phyloP scores from a whole-genome alignment of 2,329 filamentous ascomycete genomes.

The Pseudopithomyces chartarum region DNA sequence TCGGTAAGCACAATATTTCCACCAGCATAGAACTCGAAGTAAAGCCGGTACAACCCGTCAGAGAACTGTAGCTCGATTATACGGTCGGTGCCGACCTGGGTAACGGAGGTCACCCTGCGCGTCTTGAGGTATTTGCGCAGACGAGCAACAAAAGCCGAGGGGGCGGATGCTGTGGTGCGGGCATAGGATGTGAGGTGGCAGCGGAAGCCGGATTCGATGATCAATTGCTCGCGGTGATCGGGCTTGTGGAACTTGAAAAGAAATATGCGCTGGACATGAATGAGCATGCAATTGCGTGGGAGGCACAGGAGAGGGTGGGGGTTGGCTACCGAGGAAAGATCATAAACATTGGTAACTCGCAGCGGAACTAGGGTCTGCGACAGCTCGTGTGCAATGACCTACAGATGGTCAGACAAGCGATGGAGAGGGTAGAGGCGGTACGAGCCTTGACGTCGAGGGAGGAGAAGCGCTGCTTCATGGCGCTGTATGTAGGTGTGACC shows the following conservation, averaged over 20 bases:
- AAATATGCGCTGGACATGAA: constrained; percentile 73
- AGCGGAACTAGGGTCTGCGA: constrained; percentile 75
- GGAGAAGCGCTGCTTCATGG: constrained; percentile 80
- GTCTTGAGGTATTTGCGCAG: constrained; percentile 90
- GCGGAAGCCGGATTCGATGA: constrained; percentile 94
- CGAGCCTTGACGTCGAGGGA: constrained; percentile 75
- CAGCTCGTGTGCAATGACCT: constrained; percentile 96
- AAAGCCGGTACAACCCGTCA: constrained; percentile 85
- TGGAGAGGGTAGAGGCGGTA: not conserved
- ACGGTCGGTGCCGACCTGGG: constrained; percentile 89
- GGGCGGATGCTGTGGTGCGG: constrained; percentile 80
- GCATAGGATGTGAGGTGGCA: constrained; percentile 92
- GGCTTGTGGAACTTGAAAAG: constrained; percentile 94
- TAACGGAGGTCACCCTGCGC: constrained; percentile 76
- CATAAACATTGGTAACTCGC: constrained; percentile 91
- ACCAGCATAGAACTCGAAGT: constrained; percentile 93
- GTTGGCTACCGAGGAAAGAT: constrained; percentile 73
- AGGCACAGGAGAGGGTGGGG: not conserved
- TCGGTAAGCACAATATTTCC: constrained; percentile 96
- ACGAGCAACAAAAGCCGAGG: constrained; percentile 82
- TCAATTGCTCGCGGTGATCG: constrained; percentile 82
- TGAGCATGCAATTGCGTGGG: constrained; percentile 5
- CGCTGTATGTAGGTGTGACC: not conserved
- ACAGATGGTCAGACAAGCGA: constrained; percentile 15
- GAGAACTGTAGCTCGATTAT: constrained; percentile 93